phyloP scores from a whole-genome alignment of 768 basidiomycete species.

The Xerocomellus dryophilus region DNA sequence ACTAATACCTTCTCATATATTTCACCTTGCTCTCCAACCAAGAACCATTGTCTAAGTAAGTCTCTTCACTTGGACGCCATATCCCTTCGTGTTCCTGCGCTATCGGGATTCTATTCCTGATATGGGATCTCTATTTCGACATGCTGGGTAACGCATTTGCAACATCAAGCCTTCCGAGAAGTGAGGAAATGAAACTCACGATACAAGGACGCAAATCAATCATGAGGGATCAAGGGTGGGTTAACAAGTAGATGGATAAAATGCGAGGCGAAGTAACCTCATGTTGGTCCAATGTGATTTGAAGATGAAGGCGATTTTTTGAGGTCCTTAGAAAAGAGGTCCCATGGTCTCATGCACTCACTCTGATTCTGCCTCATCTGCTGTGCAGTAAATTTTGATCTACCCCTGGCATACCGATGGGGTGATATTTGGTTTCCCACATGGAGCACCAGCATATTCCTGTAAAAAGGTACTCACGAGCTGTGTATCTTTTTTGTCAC shows the following conservation, averaged over 20 bases:
- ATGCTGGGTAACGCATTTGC: neutral
- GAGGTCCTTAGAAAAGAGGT: neutral
- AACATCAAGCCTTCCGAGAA: neutral
- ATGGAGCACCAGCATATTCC: neutral
- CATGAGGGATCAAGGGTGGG: neutral
- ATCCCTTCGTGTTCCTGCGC: no score
- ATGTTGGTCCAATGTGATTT: neutral
- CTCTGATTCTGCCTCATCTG: neutral
- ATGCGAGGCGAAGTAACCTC: neutral
- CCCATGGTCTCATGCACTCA: neutral
- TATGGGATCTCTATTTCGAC: neutral
- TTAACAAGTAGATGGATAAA: neutral
- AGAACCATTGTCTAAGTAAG: no score
- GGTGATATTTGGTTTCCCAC: neutral
- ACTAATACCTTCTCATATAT: no score
- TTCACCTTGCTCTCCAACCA: no score
- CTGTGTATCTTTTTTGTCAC: neutral
- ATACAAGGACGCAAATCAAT: neutral
- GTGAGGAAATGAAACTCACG: neutral
- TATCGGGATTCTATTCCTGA: no score
- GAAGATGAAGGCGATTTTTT: neutral
- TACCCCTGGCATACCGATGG: neutral
- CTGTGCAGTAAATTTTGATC: neutral
- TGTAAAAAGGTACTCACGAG: neutral
- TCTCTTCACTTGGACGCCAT: no score